Base-by-base conservation (phyloP, 768 basidiomycete genomes). In the Pulveroboletus frians region DNA sequence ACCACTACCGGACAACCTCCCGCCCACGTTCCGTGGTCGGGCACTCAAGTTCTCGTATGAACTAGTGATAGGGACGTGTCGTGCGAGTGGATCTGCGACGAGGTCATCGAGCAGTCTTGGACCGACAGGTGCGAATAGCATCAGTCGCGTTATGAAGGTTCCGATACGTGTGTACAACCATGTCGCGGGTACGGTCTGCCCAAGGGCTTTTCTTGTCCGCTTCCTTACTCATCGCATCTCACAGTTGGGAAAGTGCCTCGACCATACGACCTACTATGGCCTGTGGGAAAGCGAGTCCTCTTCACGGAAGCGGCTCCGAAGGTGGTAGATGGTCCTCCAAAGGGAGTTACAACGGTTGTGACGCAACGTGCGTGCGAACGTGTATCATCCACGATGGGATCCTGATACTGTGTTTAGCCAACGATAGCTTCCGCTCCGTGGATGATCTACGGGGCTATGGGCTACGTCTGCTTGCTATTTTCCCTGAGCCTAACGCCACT, bases 111-210 rank as follows among this genome's bases (percentile, higher is more conserved):
- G 69, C 50, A 60, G 68, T 41, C 43, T 59, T 9, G 64, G 74
- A 15, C 53, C 67, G 21, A 61, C 65, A 11, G 73, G 71, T 38
- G 71, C 67, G 31, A 77, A 73, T 54, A 80, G 79, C 58, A 73
- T 74, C 48, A 87, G 88, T 66, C 72, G 83, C 30, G 79, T 93
- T 3, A 90, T 95, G 85, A 88, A 87, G 43, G 86, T 98, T 1
- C 95, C 95, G 0, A 85, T 99, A 39, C 73, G 92, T 20, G 75
- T 98, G 5, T 97, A 96, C 69, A 93, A 91, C 50, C 75, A 93
- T 55, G 88, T 96, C 49, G 72, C 80, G 39, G 80, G 93, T 92
- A 56, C 43, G 83, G 26, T 8, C 31, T 49, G 13, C 29, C 9
- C 21, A 34, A 20, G 9, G 11, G 45, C 40, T 37, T 31, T 23